phyloP scores from a whole-genome alignment of 129 eudicot genomes.

The Gnaphalium uliginosum region DNA sequence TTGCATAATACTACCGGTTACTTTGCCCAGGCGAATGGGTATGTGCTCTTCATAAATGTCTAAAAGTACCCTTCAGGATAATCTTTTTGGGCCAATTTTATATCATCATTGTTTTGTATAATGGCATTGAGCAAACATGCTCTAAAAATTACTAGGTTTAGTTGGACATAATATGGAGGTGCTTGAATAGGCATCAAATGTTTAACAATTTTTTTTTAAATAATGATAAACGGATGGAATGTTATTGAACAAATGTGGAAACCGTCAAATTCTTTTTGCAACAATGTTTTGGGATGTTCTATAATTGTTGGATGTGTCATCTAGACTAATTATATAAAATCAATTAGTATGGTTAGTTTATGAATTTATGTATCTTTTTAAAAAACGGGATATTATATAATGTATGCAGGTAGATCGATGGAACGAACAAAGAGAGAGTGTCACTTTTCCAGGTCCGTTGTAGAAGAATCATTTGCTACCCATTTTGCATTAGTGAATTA shows the following conservation, averaged over 20 bases:
- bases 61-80: not conserved
- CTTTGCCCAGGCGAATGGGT: conserved; percentile 99
- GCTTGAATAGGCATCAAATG: no score
- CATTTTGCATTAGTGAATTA: not conserved
- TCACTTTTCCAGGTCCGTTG: conserved; percentile 84
- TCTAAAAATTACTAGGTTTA: not conserved
- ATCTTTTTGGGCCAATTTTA: not conserved
- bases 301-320: not conserved
- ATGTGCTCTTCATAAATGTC: conserved; percentile 19
- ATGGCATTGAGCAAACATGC: not conserved
- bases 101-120: not conserved
- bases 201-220: no score
- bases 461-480: conserved; percentile 29
- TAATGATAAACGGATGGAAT: not conserved
- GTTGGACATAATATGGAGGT: no score
- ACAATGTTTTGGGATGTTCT: not conserved
- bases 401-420: conserved; percentile 74
- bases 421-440: conserved; percentile 87
- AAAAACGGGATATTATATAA: not conserved
- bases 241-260: not conserved
- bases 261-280: not conserved
- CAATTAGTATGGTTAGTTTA: not conserved
- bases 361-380: not conserved
- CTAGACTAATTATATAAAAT: not conserved
- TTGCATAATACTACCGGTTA: conserved; percentile 85